Base-by-base conservation (phyloP, 2,329 filamentous ascomycete species). In the Colletotrichum salicis region DNA sequence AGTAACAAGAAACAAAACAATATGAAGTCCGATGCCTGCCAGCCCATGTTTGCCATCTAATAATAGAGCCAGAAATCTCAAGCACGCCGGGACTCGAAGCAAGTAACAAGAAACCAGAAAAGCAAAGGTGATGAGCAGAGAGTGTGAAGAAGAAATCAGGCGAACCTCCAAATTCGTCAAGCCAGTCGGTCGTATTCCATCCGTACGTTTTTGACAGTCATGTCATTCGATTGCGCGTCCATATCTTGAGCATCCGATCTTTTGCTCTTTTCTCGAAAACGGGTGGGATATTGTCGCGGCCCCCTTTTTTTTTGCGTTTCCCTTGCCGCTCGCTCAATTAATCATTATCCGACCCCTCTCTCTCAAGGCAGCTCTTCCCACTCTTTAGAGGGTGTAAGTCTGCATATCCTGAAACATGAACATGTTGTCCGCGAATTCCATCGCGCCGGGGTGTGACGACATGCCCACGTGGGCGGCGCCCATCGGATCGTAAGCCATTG, bases 351-450 rank as follows among this genome's bases (percentile, higher is more conserved):
- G 37, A 41, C 55, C 35, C 48, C 37, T 35, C 31, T 29, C 27
- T 33, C 64, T 31, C 27, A n/a, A 37, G 65, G 52, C 68, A 57
- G 33, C 27, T 27, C 59, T 37, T 37, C 45, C 35, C 52, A 27
- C 60, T 75, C 60, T 19, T 41, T 41, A 77, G 52, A 77, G 64
- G 51, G 74, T 58, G 68, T 74, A 77, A 24, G 31, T 58, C 45
- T 72, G 60, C 73, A 80, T 74, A 62, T 80, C 77, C 22, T 76
- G 73, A 64, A 79, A 80, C 67, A 79, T 73, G 74, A 76, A 81
- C 55, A 79, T 71, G 63, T 80, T 78, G 60, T 80, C 77, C 48
- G 79, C 66, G 29, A 74, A 71, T 31, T 79, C 77, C 58, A 73
- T 72, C 64, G 69, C 61, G 19, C 70, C 68, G 29, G 67, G 33